Base-by-base conservation (phyloP, 1,284 basidiomycete species). In the Somion occarium region DNA sequence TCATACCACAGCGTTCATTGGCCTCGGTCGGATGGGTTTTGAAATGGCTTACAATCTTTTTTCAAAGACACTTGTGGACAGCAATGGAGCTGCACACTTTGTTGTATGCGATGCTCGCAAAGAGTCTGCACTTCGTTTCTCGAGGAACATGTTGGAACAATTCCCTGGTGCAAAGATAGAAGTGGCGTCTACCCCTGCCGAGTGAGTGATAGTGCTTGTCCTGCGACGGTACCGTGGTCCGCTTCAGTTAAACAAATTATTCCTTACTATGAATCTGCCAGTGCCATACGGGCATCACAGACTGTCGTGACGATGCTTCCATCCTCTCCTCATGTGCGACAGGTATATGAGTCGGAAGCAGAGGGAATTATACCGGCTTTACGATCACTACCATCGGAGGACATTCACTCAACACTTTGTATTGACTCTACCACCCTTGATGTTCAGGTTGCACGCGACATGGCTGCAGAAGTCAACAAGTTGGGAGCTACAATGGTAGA, bases 361-460 rank as follows among this genome's bases (percentile, higher is more conserved):
- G 69, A 72, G 25, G 83, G 83, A 0, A 81, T 92, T 55, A 72
- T 91, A 49, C 73, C 82, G 4, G 72, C 77, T 1, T 69, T 90
- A 46, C 68, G 66, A 42, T 69, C 65, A 18, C 61, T 88, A 25
- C 60, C 76, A 2, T 50, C 56, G 3, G 66, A 71, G 15, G 70
- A 72, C 18, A 68, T 69, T 7, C 61, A 63, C 45, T 61, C 67
- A 9, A 88, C 88, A 0, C 66, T 95, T 5, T 85, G 83, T 59
- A 90, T 96, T 53, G 93, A 96, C 68, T 91, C 89, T 11, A 94
- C 92, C 1, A 95, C 93, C 0, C 73, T 93, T 42, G 90, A 94
- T 58, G 86, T 93, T 13, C 72, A 73, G 5, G 82, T 88, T 3
- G 85, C 91, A 0, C 80, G 83, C 30, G 68, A 78, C 24, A 82